These are phyloP conservation scores for Saccharum officinarum DNA, from an alignment of 176 grass and related monocot species.

Conservation along the genomic window DNA sequence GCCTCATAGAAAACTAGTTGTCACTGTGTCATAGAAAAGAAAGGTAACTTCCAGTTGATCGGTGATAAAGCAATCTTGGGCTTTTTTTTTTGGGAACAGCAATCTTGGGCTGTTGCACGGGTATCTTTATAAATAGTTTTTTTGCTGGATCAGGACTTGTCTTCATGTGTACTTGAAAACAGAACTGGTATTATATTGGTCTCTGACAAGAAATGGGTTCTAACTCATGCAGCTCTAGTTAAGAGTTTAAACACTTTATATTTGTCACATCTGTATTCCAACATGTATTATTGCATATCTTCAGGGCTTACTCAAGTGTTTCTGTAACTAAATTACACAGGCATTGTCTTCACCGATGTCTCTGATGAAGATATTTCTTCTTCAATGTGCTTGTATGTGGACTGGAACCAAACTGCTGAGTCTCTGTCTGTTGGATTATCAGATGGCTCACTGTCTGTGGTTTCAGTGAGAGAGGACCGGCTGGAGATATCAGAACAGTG, in stretches of 20 bases:
- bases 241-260: constrained; percentile 6
- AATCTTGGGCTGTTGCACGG: neutral
- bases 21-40: neutral
- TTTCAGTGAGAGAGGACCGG: constrained; percentile 58
- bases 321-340: constrained; percentile 43
- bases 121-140: neutral
- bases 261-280: constrained; percentile 17
- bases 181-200: neutral
- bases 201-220: neutral
- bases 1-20: neutral
- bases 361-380: constrained; percentile 64
- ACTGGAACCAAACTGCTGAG: constrained; percentile 57
- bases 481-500: constrained; percentile 71
- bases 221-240: neutral
- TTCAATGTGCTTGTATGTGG: constrained; percentile 87
- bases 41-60: neutral
- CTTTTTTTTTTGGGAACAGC: neutral
- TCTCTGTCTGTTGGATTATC: constrained; percentile 75
- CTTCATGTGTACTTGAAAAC: neutral
- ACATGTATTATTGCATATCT: constrained; percentile 8
- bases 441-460: constrained; percentile 80
- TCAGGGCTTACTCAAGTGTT: constrained; percentile 18
- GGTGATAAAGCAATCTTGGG: neutral
- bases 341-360: constrained; percentile 46
- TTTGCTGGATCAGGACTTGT: neutral